Base-by-base conservation (phyloP, 148 eudicot genomes). In the Tetragonia tetragonoides region DNA sequence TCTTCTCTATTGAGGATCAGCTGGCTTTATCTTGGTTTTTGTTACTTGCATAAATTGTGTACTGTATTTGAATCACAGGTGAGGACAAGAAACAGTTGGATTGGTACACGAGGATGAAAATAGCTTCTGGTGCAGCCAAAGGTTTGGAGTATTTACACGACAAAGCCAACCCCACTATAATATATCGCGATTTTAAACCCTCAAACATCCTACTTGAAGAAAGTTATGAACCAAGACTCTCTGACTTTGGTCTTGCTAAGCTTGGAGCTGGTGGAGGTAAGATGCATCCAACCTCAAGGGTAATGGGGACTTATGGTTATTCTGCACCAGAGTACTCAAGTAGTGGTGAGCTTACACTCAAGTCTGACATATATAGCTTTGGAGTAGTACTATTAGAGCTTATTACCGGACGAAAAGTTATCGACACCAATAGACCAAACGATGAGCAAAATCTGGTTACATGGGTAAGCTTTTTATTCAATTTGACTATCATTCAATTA, bases 101-200 rank as follows among this genome's bases (percentile, higher is more conserved):
- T 77, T 90, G 93, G 93, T 65, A 7, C 70, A 79, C 88, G 18
- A 90, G 93, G 85, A 90, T 90, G 91, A 88, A 88, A 84, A 82
- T 90, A 82, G 93, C 88, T 37, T 73, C 79, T 10, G 90, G 91
- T 65, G 86, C 84, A 53, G 93, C 91, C 60, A 61, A 87, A 59
- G 93, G 93, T 65, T 80, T 90, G 38, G 88, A 88, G 57, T 90
- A 87, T 82, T 79, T 90, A 81, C 93, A 90, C 38, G 88, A 88
- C 21, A 87, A 76, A 64, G 87, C 88, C 21, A 88, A 79, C 39
- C 91, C 91, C 3, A 82, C 93, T 0, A 80, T 90, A 46, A 84
- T 88, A 79, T 90, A 87, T 70, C 86, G 90, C 5, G 91, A 85
- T 64, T 53, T 90, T 16, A 90, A 88, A 69, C 87, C 93, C 14